phyloP scores from a whole-genome alignment of 2,329 filamentous ascomycete species.

The Hawksworthiomyces lignivorus region DNA sequence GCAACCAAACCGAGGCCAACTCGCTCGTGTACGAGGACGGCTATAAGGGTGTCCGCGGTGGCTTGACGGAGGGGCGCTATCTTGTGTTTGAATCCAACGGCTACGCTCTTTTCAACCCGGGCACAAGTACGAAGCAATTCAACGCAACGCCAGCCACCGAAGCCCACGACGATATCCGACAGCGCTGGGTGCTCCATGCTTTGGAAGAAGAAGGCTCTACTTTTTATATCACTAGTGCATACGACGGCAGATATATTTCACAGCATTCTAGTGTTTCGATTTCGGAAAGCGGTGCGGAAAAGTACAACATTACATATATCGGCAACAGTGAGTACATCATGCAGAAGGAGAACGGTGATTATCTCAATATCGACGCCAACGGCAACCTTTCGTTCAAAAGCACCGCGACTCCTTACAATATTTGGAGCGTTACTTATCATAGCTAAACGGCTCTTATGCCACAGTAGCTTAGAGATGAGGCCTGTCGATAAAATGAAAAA shows the following conservation, averaged over 20 bases:
- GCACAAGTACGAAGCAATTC: conserved; percentile 13
- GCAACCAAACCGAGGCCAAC: conserved; percentile 26
- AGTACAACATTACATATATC: conserved; percentile 18
- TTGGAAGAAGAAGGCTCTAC: conserved; percentile 17
- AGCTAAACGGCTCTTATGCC: no score
- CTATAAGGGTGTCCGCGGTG: conserved; percentile 44
- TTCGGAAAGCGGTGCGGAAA: conserved; percentile 16
- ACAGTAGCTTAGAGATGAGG: no score
- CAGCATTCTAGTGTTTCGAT: conserved; percentile 15
- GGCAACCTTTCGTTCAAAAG: conserved; percentile 14
- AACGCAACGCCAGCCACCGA: conserved; percentile 19
- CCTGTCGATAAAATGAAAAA: no score
- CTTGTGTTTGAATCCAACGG: conserved; percentile 41
- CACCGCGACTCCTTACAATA: conserved; percentile 13
- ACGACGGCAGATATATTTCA: conserved; percentile 17
- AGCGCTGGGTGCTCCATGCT: conserved; percentile 44
- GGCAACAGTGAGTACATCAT: conserved; percentile 18
- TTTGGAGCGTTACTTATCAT: conserved; percentile 21
- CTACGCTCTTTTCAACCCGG: conserved; percentile 32
- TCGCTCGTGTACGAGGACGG: conserved; percentile 41
- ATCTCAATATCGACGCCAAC: conserved; percentile 14
- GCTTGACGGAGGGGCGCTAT: conserved; percentile 47
- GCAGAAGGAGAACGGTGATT: conserved; percentile 20
- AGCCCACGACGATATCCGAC: conserved; percentile 31
- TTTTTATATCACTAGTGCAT: conserved; percentile 21